Percentiles rank a stretch among this genome's conserved stretches.
These are phyloP conservation scores for Mariannaea sp. DNA, from an alignment of 2,329 filamentous ascomycete species.

Conservation along the genomic window DNA sequence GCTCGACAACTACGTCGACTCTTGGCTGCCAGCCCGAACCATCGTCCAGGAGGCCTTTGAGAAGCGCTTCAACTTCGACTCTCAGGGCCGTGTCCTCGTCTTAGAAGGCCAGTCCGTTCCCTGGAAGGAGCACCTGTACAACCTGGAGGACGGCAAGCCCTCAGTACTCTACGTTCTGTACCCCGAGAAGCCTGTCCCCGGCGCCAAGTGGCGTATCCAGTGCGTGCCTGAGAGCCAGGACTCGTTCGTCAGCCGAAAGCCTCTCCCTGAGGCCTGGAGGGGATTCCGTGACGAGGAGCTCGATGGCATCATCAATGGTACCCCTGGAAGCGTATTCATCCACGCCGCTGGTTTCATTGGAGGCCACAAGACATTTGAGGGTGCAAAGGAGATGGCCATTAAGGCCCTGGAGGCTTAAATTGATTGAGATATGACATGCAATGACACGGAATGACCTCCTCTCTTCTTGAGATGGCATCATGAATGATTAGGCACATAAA, in stretches of 20 bases:
- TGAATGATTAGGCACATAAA: too few species aligned
- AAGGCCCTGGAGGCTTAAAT: constrained; percentile 63
- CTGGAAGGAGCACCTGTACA: constrained; percentile 97
- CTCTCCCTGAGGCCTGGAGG: constrained; percentile 88
- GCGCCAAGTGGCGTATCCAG: constrained; percentile 91
- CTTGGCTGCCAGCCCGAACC: constrained; percentile 87
- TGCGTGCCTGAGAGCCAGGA: constrained; percentile 83
- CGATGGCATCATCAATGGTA: constrained; percentile 70
- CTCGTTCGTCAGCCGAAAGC: constrained; percentile 90
- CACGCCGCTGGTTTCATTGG: constrained; percentile 97
- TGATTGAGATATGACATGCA: not conserved
- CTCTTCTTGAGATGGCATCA: not conserved
- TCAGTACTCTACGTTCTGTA: constrained; percentile 85
- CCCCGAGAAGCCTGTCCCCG: constrained; percentile 76
- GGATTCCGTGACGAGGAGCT: constrained; percentile 87
- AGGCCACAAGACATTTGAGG: constrained; percentile 89
- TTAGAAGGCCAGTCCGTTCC: constrained; percentile 78
- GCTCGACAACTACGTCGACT: constrained; percentile 72
- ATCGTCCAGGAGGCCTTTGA: constrained; percentile 78
- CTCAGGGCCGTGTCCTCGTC: constrained; percentile 79
- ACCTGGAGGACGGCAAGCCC: constrained; percentile 69
- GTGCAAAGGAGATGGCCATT: constrained; percentile 81
- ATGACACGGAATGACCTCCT: not conserved
- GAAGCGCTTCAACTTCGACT: constrained; percentile 68
- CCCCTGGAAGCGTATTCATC: constrained; percentile 83